Base-by-base conservation (phyloP, 441 rosid genomes). In the Geranium incanum region DNA sequence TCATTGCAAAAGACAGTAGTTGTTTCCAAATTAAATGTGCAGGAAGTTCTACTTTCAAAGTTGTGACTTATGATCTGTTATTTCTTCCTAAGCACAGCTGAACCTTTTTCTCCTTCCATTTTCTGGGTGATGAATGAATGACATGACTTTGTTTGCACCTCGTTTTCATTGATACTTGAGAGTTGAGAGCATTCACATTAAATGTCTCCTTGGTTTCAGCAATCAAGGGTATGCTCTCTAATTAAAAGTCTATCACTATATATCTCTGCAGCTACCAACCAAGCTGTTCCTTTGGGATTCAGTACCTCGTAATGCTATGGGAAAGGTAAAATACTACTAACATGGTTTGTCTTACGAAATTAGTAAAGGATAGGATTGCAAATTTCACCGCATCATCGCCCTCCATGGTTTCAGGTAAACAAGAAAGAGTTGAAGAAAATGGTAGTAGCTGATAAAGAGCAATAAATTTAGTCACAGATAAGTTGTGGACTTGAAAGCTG, bases 271-370 rank as follows among this genome's bases (percentile, higher is more conserved):
- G 99, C 86, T 89, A 57, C 99, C 99, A 70, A 90, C 95, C 37
- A 85, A 82, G 62, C 74, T 95, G 79, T 81, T 89, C 75, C 64
- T 95, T 75, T 90, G 98, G 99, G 93, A 95, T 37, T 83, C 88
- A 6, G 78, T 95, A 65, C 99, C 99, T 12, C 97, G 97, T 21
- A 92, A 95, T 74, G 98, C 99, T 19, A 95, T 95, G 99, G 97
- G 99, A 75, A 92, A 95, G 97, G 98, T 95, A 67, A 77, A 28
- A 55, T 65, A 12, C 77, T 62, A 4, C 36, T 60, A 19, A 4
- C 45, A 12, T 38, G 48, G 9, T 13, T 12, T 41, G 55, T 57
- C 69, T 59, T 12, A 6, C 43, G 5, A 55, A 19, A 19, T 55
- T 50, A 13, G 59, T n/a, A 38, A 38, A 37, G 6, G 41, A 38